Evolutionary conservation across 108 stramenopile species (phyloP), one percentile per base, ranked within the genome.

Genomic region (Parietichytrium sp.): DNA sequence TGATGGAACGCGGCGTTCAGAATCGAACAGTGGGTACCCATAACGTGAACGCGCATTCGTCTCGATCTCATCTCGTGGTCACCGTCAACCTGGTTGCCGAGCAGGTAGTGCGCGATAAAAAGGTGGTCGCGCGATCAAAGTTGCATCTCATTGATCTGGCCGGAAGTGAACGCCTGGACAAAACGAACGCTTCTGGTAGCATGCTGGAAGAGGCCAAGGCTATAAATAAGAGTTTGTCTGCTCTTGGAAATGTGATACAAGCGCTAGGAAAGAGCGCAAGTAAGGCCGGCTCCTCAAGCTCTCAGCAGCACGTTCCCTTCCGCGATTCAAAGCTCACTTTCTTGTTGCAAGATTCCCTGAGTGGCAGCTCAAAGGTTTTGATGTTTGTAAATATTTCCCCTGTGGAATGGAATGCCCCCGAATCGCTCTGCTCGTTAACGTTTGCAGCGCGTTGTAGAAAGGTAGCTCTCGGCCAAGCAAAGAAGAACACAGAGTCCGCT

Each of bases 301-400:
- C n/a, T n/a, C 33, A 48, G 15, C 29, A 36, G 4, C 93, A 94
- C 72, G 86, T 98, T 29, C 95, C 96, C 12, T 98, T 89, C 87
- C 93, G 97, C 36, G 95, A 98, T 52, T 93, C 93, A 10, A 96
- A 96, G 83, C 86, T 98, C 45, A 98, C 97, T 16, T 92, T 90
- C 29, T 85, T 97, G 23, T 84, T 97, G 13, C 90, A 93, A 53
- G 90, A 95, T 52, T 93, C 92, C 31, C 79, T 97, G 29, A 86
- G 91, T n/a, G 94, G 95, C 45, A 93, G 94, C 81, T 91, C 92
- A 8, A 96, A 97, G 84, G 93, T 94, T 2, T 84, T 95, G 51
- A 92, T 93, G 18, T 95, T 97, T 78, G 91, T 97, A 13, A 94
- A 94, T 83, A 93, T 94, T 88, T 92, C 89, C 79, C 96, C 96